A percentile compares a stretch with the other conserved stretches of the same genome.
Evolutionary conservation across 768 basidiomycete genomes (phyloP).

Genomic region (Phallus indusiatus): DNA sequence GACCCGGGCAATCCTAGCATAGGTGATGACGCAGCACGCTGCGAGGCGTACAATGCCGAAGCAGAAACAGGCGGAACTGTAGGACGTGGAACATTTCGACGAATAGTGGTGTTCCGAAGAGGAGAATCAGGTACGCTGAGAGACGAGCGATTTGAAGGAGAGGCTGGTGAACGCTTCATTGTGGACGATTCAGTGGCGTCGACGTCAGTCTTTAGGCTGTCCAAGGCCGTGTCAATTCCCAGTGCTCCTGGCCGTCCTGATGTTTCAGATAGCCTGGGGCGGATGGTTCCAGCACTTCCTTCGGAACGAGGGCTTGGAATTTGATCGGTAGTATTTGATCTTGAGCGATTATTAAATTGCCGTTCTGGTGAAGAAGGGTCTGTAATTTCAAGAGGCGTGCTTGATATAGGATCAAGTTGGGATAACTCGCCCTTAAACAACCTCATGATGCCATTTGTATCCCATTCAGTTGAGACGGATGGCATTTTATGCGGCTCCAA

Average conservation of each 20-base stretch:
- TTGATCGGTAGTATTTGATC: constrained; percentile 27
- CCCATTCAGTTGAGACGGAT: constrained; percentile 28
- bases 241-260: background rate
- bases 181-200: background rate
- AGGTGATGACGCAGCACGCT: background rate
- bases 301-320: background rate
- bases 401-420: constrained; percentile 49
- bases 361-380: constrained; percentile 56
- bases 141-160: background rate
- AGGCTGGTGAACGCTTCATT: background rate
- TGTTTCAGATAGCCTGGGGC: background rate
- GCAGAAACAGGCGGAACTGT: constrained; percentile 1
- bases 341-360: constrained; percentile 21
- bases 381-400: constrained; percentile 46
- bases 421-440: constrained; percentile 68
- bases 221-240: background rate
- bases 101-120: background rate
- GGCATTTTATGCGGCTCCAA: background rate
- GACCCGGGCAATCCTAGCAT: background rate
- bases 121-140: background rate
- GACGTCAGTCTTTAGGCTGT: background rate
- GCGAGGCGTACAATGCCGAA: constrained; percentile 1
- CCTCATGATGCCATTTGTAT: constrained; percentile 49
- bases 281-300: background rate
- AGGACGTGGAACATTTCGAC: background rate